Evolutionary conservation across 1,284 basidiomycete genomes (phyloP).

Genomic region (Cystobasidium sp.): DNA sequence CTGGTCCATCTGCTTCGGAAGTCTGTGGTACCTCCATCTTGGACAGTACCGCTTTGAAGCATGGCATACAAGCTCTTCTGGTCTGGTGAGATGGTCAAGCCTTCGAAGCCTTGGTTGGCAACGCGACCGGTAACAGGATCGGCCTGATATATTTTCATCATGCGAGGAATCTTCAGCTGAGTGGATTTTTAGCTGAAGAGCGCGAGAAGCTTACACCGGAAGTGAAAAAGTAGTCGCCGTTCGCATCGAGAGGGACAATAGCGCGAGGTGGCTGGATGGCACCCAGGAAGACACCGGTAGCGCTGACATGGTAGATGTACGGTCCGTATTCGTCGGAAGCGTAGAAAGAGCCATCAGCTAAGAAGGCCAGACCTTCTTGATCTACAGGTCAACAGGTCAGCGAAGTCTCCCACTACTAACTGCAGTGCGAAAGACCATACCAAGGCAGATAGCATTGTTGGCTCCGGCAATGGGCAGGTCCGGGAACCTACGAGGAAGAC

Average conservation of each 20-base stretch:
- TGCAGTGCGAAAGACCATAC: neutral
- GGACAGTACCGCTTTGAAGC: constrained; percentile 68
- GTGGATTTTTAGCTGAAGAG: neutral
- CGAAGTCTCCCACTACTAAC: neutral
- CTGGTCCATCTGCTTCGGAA: constrained; percentile 64
- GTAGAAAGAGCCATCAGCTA: constrained; percentile 51
- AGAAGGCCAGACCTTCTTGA: constrained; percentile 53
- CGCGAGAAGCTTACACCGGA: constrained; percentile 20
- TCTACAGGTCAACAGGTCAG: constrained; percentile 48
- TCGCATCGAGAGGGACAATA: constrained; percentile 43
- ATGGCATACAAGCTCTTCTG: constrained; percentile 66
- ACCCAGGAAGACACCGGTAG: constrained; percentile 50
- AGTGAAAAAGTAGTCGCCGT: constrained; percentile 54
- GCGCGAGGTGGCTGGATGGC: constrained; percentile 49
- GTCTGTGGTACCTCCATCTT: constrained; percentile 60
- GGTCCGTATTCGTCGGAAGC: constrained; percentile 54
- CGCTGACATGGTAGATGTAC: constrained; percentile 47
- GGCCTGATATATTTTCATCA: neutral
- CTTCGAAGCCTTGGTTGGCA: constrained; percentile 64
- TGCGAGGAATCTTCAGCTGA: neutral
- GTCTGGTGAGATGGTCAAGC: constrained; percentile 64
- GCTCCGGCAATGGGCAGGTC: constrained; percentile 47
- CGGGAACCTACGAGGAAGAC: constrained; percentile 24
- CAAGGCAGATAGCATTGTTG: constrained; percentile 48
- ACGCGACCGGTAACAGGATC: constrained; percentile 48